Evolutionary conservation across 805 yeast genomes (phyloP).

Genomic region (Phaffomyces opuntiae): DNA sequence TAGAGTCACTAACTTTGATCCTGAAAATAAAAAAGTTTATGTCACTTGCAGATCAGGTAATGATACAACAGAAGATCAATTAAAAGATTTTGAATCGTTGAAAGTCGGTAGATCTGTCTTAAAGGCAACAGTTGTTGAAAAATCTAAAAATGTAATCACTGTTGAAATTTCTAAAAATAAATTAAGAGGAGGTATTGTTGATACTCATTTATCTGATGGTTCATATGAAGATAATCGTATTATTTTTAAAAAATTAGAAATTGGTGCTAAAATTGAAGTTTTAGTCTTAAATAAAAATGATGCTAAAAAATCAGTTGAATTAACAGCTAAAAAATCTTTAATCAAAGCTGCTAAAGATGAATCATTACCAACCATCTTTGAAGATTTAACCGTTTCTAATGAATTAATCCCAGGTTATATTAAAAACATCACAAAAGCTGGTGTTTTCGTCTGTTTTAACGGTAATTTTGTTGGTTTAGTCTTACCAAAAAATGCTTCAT

Average conservation of each 20-base stretch:
- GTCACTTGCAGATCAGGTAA: slow-evolving; percentile 71
- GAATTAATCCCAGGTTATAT: slow-evolving; percentile 63
- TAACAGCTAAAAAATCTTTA: slow-evolving; percentile 60
- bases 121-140: slow-evolving; percentile 59
- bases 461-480: slow-evolving; percentile 78
- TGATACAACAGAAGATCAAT: slow-evolving; percentile 38
- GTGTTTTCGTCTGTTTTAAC: slow-evolving; percentile 79
- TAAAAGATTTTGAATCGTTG: slow-evolving; percentile 40
- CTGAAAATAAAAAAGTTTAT: slow-evolving; percentile 44
- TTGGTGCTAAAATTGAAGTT: slow-evolving; percentile 55
- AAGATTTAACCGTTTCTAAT: slow-evolving; percentile 47
- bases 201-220: slow-evolving; percentile 73
- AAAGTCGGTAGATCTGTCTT: slow-evolving; percentile 58
- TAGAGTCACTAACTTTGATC: slow-evolving; percentile 52
- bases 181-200: slow-evolving; percentile 63
- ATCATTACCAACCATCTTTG: slow-evolving; percentile 50
- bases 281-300: slow-evolving; percentile 63
- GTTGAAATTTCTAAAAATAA: slow-evolving; percentile 46
- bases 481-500: slow-evolving; percentile 62
- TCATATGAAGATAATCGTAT: slow-evolving; percentile 69
- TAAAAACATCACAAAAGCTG: slow-evolving; percentile 68
- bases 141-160: slow-evolving; percentile 63
- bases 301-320: slow-evolving; percentile 51
- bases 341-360: slow-evolving; percentile 52
- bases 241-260: slow-evolving; percentile 48